These are phyloP conservation scores for Panus rudis DNA, from an alignment of 768 basidiomycete species.

Conservation along the genomic window DNA sequence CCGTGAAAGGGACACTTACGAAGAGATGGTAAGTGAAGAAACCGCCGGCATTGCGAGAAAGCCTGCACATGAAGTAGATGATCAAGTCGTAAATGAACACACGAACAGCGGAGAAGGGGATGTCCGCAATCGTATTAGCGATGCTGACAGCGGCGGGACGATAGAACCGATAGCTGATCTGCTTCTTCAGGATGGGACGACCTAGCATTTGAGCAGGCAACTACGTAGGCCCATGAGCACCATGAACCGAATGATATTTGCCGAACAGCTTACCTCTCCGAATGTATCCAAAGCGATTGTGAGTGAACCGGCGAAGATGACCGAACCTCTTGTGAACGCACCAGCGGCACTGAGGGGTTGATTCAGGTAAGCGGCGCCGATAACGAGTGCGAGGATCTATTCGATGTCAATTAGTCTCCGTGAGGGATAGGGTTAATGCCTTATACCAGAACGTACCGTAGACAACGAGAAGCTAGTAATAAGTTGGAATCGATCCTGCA, in stretches of 20 bases:
- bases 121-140: constrained; percentile 60
- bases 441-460: constrained; percentile 35
- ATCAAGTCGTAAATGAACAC: constrained; percentile 57
- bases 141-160: constrained; percentile 57
- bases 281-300: constrained; percentile 68
- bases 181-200: constrained; percentile 62
- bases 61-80: constrained; percentile 60
- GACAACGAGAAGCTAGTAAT: constrained; percentile 62
- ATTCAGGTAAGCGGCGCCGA: constrained; percentile 71
- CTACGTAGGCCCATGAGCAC: constrained; percentile 21
- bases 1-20: constrained; percentile 12
- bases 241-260: not conserved
- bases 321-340: constrained; percentile 81
- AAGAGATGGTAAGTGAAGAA: constrained; percentile 62
- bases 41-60: constrained; percentile 33
- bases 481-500: constrained; percentile 77
- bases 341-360: constrained; percentile 69
- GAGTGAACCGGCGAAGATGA: constrained; percentile 67
- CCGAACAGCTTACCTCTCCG: constrained; percentile 42
- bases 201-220: constrained; percentile 77
- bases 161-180: constrained; percentile 59
- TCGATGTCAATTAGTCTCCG: not conserved
- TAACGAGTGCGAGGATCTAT: constrained; percentile 51
- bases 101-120: constrained; percentile 59
- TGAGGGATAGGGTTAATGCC: not conserved